Evolutionary conservation across 495 filamentous ascomycete genomes (phyloP).

Genomic region (Lichina pygmaea): DNA sequence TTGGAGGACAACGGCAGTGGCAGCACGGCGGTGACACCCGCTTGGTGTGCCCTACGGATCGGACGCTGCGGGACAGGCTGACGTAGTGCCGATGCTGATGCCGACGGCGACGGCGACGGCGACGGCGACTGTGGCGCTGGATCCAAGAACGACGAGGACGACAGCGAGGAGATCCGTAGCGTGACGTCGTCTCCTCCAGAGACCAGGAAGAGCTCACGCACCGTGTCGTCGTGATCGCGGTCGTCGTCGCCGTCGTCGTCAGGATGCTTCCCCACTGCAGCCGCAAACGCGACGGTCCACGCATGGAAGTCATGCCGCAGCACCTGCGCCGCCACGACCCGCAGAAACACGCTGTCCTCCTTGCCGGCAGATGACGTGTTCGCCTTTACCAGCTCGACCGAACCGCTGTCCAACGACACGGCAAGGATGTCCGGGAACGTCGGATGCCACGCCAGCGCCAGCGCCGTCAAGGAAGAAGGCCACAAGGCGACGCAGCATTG

Average conservation of each 20-base stretch:
- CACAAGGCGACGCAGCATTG: constrained; percentile 11
- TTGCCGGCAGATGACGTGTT: constrained; percentile 6
- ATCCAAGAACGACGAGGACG: no score
- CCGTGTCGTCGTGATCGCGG: no score
- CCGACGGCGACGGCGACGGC: background rate
- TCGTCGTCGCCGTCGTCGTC: constrained; percentile 51
- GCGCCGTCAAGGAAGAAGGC: constrained; percentile 14
- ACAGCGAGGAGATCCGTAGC: no score
- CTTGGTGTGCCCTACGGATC: constrained; percentile 30
- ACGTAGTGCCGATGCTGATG: background rate
- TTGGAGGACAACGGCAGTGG: constrained; percentile 20
- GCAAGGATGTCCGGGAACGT: constrained; percentile 20
- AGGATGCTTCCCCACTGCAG: constrained; percentile 8
- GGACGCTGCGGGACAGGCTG: constrained; percentile 2
- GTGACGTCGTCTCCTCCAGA: no score
- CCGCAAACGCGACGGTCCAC: constrained; percentile 35
- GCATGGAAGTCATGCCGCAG: constrained; percentile 25
- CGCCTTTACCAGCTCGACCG: constrained; percentile 21
- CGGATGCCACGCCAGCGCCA: constrained; percentile 49
- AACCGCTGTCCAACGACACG: constrained; percentile 41
- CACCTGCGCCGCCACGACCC: background rate
- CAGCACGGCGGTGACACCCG: constrained; percentile 74
- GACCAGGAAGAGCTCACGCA: no score
- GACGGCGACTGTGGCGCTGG: constrained; percentile 10
- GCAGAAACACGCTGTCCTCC: constrained; percentile 7